Conservation (phyloP, 2,329 filamentous ascomycete genomes). For the Elsinoe ampelina region DNA sequence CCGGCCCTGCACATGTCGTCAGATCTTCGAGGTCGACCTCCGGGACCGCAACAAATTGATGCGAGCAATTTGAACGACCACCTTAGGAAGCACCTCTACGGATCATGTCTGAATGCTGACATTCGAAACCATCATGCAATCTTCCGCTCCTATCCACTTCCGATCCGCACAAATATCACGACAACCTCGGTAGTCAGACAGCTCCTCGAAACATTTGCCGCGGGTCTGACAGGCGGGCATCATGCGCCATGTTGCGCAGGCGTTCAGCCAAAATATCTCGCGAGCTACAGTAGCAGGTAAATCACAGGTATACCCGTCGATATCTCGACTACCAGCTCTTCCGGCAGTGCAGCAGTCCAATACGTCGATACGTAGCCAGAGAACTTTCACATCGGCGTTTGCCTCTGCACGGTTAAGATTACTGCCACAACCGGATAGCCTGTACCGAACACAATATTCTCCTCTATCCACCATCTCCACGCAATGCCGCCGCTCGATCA, state of each 20-base stretch:
- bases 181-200: background rate
- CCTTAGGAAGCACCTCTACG: background rate
- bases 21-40: background rate
- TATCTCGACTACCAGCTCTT: background rate
- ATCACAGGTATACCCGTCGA: background rate
- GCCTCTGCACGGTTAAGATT: background rate
- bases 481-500: background rate
- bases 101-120: background rate
- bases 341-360: no score
- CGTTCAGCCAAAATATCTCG: background rate
- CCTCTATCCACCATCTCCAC: background rate
- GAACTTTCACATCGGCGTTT: background rate
- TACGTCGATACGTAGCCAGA: no score
- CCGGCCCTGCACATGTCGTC: slow-evolving; percentile 5
- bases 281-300: background rate
- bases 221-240: background rate
- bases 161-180: background rate
- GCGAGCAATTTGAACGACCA: background rate
- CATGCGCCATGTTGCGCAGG: slow-evolving; percentile 3
- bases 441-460: no score
- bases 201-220: background rate
- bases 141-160: background rate
- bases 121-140: background rate
- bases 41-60: background rate
- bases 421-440: background rate